Conservation (phyloP, 1,139 yeast species). For the Saccharomyces hybrid region DNA sequence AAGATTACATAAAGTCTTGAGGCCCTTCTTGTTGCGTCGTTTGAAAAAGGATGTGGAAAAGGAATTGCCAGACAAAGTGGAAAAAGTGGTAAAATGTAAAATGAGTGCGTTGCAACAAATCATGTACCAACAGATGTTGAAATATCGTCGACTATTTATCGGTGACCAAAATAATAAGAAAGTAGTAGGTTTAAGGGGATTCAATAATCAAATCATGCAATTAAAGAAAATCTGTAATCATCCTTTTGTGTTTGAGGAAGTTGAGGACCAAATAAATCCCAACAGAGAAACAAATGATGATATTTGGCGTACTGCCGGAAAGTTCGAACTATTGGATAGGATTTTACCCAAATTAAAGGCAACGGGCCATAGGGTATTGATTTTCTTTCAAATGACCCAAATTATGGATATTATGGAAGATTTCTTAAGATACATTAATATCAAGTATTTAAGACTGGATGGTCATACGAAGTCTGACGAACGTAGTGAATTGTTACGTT, state of each 20-base stretch:
- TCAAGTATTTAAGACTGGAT: constrained; percentile 71
- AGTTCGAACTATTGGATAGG: constrained; percentile 68
- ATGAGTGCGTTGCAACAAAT: constrained; percentile 80
- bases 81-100: constrained; percentile 89
- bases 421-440: constrained; percentile 53
- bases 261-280: constrained; percentile 82
- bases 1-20: constrained; percentile 89
- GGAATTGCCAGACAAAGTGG: constrained; percentile 92
- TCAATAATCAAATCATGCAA: constrained; percentile 92
- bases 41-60: constrained; percentile 95
- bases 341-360: constrained; percentile 67
- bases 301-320: constrained; percentile 67
- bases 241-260: constrained; percentile 97
- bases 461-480: constrained; percentile 83
- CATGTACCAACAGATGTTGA: constrained; percentile 73
- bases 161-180: constrained; percentile 44
- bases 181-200: constrained; percentile 64
- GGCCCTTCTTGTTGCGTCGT: constrained; percentile 92
- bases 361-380: constrained; percentile 74
- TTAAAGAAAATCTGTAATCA: constrained; percentile 93
- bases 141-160: constrained; percentile 57
- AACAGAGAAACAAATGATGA: constrained; percentile 56
- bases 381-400: constrained; percentile 84
- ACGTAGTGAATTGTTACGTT: constrained; percentile 60
- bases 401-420: constrained; percentile 89